These are phyloP conservation scores for Fistulifera solaris DNA, from an alignment of 108 stramenopile species.

Conservation along the genomic window DNA sequence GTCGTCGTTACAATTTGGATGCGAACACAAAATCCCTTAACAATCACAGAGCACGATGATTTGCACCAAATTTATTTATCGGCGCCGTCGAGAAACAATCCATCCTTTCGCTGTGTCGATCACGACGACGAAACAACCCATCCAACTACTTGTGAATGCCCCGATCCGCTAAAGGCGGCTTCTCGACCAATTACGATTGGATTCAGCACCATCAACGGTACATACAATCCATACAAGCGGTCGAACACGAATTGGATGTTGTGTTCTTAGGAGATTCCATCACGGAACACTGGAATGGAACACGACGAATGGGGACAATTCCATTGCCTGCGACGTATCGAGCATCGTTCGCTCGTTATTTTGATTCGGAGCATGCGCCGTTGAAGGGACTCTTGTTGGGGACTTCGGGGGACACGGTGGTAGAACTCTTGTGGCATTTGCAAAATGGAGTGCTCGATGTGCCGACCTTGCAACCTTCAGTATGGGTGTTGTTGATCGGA, in stretches of 20 bases:
- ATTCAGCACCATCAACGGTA: background rate
- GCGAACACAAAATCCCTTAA: no score
- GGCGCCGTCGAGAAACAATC: no score
- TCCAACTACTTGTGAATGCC: no score
- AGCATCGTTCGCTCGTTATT: conserved; percentile 8
- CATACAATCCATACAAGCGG: background rate
- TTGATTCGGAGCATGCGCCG: conserved; percentile 17
- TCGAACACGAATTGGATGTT: conserved; percentile 4
- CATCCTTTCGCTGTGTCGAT: no score
- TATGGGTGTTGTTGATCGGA: conserved; percentile 7
- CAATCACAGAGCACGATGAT: no score
- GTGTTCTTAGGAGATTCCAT: conserved; percentile 8
- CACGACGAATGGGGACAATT: background rate
- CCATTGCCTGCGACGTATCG: background rate
- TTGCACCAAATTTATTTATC: no score
- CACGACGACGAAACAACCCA: no score
- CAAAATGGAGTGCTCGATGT: background rate
- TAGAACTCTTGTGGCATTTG: conserved; percentile 20
- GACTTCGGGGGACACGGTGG: conserved; percentile 55
- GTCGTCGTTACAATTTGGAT: no score
- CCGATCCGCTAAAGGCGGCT: no score
- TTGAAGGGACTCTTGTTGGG: conserved; percentile 51
- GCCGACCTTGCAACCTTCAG: background rate
- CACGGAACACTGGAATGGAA: conserved; percentile 12
- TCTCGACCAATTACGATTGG: conserved; percentile 1